phyloP scores from a whole-genome alignment of 345 rosid species.

The Euclidium syriacum region DNA sequence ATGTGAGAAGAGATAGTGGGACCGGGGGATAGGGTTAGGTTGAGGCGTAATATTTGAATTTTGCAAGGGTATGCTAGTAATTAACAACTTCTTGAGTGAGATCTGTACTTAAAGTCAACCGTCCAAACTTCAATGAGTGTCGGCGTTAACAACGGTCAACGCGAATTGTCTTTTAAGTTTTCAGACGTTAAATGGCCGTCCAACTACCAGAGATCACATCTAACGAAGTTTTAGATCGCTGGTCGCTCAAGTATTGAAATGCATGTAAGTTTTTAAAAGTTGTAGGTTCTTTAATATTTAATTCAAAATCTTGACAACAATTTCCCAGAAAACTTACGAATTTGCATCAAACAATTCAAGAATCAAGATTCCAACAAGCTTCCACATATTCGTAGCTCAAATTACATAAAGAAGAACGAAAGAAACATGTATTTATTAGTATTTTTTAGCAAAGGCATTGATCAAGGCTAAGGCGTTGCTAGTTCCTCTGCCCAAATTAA shows the following conservation, averaged over 20 bases:
- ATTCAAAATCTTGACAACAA: not conserved
- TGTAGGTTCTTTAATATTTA: not conserved
- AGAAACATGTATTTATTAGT: not conserved
- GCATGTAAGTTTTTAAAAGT: not conserved
- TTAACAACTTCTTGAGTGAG: not conserved
- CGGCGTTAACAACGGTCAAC: conserved; percentile 11
- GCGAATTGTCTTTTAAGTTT: not conserved
- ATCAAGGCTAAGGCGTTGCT: conserved; percentile 81
- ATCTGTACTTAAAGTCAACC: not conserved
- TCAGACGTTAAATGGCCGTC: not conserved
- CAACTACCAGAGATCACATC: not conserved
- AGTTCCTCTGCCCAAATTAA: conserved; percentile 63
- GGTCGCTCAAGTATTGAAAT: not conserved
- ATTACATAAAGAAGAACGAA: not conserved
- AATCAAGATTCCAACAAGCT: not conserved
- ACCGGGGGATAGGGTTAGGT: not conserved
- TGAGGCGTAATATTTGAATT: not conserved
- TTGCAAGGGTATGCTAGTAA: not conserved
- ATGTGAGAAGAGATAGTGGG: not conserved
- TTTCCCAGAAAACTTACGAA: not conserved
- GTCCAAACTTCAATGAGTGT: conserved; percentile 6
- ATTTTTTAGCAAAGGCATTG: conserved; percentile 46
- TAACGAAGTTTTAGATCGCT: not conserved
- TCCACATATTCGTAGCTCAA: not conserved
- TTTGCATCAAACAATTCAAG: not conserved